Evolutionary conservation across 495 filamentous ascomycete species (phyloP), one percentile per base, ranked within the genome.

Genomic region (Penicillium roqueforti): DNA sequence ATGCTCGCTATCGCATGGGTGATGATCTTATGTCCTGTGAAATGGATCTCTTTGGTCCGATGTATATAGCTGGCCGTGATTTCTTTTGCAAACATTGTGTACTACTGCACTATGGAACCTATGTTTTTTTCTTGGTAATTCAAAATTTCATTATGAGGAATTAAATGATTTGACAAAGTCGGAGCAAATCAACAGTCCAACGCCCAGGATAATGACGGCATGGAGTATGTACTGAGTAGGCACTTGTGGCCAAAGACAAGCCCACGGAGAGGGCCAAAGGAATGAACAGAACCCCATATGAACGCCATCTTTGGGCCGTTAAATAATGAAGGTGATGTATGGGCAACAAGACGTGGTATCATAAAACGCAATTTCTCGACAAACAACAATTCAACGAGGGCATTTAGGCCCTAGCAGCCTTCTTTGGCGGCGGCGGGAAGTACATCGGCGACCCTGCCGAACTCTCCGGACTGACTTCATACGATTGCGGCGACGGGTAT

Each of bases 391-490:
- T 54, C 19, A 52, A 25, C 29, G 0, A 37, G 22, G 6, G 26
- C 26, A 45, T 16, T 60, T 39, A 69, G 18, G 55, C 63, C 50
- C 69, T 76, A 6, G 53, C 34, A 23, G 68, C 65, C 56, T 71
- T 72, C 57, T 76, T 76, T 10, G 73, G 72, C 13, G 75, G 73
- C 14, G 73, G 73, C 6, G 73, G 73, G 58, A 77, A 77, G 39
- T 73, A 76, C 31, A 72, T 69, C 22, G 66, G 66, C 4, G 67
- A 59, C 22, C 13, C 45, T 42, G n/a, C 13, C 4, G 55, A 18
- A 29, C 39, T 44, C 56, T 48, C 46, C 51, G 51, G 7, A 54
- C 47, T 44, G 13, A 42, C 50, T 36, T 71, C 68, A 38, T 61
- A 36, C 16, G 65, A 56, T 20, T 63, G 60, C 44, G 60, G 61